Percentiles rank a stretch among this genome's conserved stretches.
Evolutionary conservation across 2,329 filamentous ascomycete genomes (phyloP).

Genomic region (Trichoderma hamatum): DNA sequence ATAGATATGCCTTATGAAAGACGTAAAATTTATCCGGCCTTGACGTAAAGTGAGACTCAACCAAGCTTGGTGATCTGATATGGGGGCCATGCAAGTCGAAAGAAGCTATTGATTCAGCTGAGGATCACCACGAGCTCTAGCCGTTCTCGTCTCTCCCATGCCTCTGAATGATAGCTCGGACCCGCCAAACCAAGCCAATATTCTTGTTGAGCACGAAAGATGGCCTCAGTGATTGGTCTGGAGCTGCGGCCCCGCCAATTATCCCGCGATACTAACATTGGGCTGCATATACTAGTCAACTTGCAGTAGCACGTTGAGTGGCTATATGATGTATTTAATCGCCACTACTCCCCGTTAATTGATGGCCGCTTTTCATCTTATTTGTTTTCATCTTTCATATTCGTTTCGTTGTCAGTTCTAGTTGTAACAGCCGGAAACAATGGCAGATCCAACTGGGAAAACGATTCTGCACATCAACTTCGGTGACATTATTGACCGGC

Average conservation of each 20-base stretch:
- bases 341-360: neutral
- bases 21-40: neutral
- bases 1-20: neutral
- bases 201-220: neutral
- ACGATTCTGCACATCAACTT: conserved; percentile 6
- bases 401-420: too few species aligned
- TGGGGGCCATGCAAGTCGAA: neutral
- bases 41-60: neutral
- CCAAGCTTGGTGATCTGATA: neutral
- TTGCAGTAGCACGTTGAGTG: neutral
- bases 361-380: neutral
- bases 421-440: neutral
- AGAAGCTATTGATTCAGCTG: conserved; percentile 13
- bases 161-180: neutral
- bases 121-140: neutral
- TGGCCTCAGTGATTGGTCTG: conserved; percentile 15
- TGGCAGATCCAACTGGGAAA: neutral
- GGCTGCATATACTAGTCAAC: neutral
- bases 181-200: neutral
- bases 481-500: neutral
- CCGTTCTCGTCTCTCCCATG: neutral
- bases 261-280: neutral
- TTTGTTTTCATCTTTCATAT: neutral
- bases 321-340: neutral
- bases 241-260: conserved; percentile 9